Evolutionary conservation across 805 yeast species (phyloP).

Genomic region (Metschnikowia noctiluminum): DNA sequence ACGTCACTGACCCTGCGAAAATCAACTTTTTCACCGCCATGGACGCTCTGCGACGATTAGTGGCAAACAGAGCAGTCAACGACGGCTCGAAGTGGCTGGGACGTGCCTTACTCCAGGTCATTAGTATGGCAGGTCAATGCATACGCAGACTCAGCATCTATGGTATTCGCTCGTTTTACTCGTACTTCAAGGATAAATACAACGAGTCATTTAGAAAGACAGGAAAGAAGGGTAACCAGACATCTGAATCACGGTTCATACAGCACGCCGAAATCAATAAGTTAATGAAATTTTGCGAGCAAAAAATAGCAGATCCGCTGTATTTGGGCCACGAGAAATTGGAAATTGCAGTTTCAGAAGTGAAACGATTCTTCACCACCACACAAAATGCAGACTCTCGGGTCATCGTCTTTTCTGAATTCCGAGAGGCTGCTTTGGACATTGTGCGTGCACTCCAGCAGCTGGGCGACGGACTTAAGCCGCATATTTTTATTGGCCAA

Average conservation of each 20-base stretch:
- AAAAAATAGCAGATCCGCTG: conserved; percentile 32
- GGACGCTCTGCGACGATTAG: conserved; percentile 60
- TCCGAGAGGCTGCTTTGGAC: conserved; percentile 86
- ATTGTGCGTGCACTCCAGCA: conserved; percentile 65
- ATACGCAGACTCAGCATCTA: conserved; percentile 68
- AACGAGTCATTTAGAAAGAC: conserved; percentile 57
- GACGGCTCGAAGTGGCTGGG: conserved; percentile 77
- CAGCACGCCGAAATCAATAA: conserved; percentile 46
- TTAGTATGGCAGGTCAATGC: conserved; percentile 73
- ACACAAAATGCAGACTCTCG: conserved; percentile 51
- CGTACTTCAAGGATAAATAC: conserved; percentile 59
- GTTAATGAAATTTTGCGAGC: conserved; percentile 45
- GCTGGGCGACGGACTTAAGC: conserved; percentile 34
- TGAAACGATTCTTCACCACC: conserved; percentile 50
- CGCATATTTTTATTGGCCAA: conserved; percentile 94
- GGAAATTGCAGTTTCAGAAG: conserved; percentile 52
- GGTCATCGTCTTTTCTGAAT: conserved; percentile 84
- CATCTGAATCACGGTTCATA: conserved; percentile 60
- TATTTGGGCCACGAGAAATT: conserved; percentile 72
- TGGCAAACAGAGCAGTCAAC: conserved; percentile 50
- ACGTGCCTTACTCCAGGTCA: conserved; percentile 55
- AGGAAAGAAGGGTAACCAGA: conserved; percentile 51
- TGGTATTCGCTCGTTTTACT: conserved; percentile 75
- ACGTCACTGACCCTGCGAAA: conserved; percentile 59
- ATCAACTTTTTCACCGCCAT: conserved; percentile 70